A percentile compares a stretch with the other conserved stretches of the same genome.
phyloP scores from a whole-genome alignment of 352 stramenopile genomes.

The Pythium monospermum region DNA sequence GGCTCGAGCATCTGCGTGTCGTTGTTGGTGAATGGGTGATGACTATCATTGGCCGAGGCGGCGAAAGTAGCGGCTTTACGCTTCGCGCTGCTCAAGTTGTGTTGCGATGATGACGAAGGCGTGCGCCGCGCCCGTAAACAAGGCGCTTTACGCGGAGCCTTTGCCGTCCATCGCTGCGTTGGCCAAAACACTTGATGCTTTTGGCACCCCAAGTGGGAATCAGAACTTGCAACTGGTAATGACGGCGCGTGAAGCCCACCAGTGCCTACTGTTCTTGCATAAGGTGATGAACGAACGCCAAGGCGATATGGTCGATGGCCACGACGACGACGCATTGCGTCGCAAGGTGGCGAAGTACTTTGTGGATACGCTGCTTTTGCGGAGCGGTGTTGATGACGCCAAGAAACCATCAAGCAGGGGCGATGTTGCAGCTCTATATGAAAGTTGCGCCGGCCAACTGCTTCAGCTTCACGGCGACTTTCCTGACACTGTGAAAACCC shows the following conservation, averaged over 20 bases:
- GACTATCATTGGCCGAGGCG: slow-evolving; percentile 21
- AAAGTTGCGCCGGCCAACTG: slow-evolving; percentile 7
- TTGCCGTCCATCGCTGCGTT: slow-evolving; percentile 6
- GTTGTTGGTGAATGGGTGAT: slow-evolving; percentile 58
- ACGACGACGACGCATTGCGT: slow-evolving; percentile 20
- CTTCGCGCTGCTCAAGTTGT: slow-evolving; percentile 52
- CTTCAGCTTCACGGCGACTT: slow-evolving; percentile 12
- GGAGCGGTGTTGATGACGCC: too few relatives aligned
- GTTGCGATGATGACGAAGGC: slow-evolving; percentile 18
- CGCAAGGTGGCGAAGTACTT: slow-evolving; percentile 44
- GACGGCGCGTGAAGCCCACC: slow-evolving; percentile 28
- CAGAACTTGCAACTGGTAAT: slow-evolving; percentile 40
- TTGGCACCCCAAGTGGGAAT: not conserved
- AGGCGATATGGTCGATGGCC: slow-evolving; percentile 14
- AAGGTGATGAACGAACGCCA: slow-evolving; percentile 30
- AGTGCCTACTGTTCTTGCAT: slow-evolving; percentile 51
- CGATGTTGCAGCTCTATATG: slow-evolving; percentile 5
- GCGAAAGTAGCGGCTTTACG: slow-evolving; percentile 32
- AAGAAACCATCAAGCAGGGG: not conserved
- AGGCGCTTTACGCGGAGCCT: slow-evolving; percentile 15
- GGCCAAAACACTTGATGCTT: not conserved
- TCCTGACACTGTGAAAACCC: not conserved
- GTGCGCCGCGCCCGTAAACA: slow-evolving; percentile 3
- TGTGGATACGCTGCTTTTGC: slow-evolving; percentile 38
- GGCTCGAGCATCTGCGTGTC: slow-evolving; percentile 48